A percentile compares a stretch with the other conserved stretches of the same genome.
Conservation (phyloP, 805 yeast species). For the Ogataea minuta region DNA sequence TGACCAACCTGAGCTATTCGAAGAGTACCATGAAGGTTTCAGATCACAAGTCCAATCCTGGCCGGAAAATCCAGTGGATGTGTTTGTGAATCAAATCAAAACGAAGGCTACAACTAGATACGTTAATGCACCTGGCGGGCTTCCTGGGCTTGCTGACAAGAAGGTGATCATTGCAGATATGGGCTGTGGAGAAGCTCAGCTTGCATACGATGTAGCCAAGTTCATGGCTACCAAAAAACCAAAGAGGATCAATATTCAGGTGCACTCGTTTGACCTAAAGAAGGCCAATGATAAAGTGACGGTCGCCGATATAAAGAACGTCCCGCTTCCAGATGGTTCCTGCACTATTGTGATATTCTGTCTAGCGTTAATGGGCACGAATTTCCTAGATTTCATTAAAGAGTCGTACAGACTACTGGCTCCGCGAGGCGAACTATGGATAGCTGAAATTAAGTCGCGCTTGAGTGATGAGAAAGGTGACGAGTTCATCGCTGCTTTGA, state of each 20-base stretch:
- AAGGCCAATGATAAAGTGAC: conserved; percentile 87
- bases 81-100: conserved; percentile 71
- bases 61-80: conserved; percentile 99
- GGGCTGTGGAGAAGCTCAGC: conserved; percentile 99
- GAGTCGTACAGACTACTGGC: conserved; percentile 87
- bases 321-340: conserved; percentile 76
- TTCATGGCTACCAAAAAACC: conserved; percentile 38
- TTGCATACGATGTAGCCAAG: conserved; percentile 63
- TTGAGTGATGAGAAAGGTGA: conserved; percentile 72
- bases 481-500: conserved; percentile 79
- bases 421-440: conserved; percentile 95
- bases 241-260: conserved; percentile 49
- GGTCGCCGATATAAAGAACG: conserved; percentile 93
- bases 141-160: conserved; percentile 66
- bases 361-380: conserved; percentile 95
- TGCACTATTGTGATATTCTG: conserved; percentile 91
- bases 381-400: conserved; percentile 83
- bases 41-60: conserved; percentile 92
- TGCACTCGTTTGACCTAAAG: conserved; percentile 89
- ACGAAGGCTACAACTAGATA: conserved; percentile 53
- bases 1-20: conserved; percentile 84
- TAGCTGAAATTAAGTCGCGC: conserved; percentile 94
- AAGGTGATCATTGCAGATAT: conserved; percentile 88
- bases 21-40: conserved; percentile 94
- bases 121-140: conserved; percentile 93